phyloP scores from a whole-genome alignment of 164 flowering plant species.

The Chimonanthus salicifolius region DNA sequence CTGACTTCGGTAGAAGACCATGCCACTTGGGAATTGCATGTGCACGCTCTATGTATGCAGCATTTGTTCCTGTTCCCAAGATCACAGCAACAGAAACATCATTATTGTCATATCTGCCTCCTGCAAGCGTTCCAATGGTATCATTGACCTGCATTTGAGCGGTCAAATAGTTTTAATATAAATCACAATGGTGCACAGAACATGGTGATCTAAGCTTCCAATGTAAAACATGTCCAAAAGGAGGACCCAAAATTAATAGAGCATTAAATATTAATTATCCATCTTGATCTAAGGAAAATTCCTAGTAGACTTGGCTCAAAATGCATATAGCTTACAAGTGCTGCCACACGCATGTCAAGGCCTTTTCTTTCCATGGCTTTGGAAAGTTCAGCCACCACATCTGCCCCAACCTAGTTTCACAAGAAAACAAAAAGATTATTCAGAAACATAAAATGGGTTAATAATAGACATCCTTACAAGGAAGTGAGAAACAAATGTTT shows the following conservation, averaged over 20 bases:
- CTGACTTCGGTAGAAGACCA: conserved; percentile 81
- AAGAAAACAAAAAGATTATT: not conserved
- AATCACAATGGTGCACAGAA: not conserved
- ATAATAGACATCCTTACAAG: not conserved
- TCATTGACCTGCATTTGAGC: conserved; percentile 69
- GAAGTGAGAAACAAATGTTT: not conserved
- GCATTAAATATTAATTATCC: not conserved
- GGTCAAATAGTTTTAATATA: not conserved
- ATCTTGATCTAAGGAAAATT: not conserved
- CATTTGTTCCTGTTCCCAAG: conserved; percentile 97
- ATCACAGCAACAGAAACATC: conserved; percentile 91
- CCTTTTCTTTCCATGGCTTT: conserved; percentile 65
- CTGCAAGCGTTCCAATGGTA: conserved; percentile 93
- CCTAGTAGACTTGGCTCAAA: not conserved
- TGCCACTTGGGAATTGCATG: conserved; percentile 97
- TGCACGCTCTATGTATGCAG: conserved; percentile 95
- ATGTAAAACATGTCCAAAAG: not conserved
- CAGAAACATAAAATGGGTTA: not conserved
- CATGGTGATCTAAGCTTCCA: not conserved
- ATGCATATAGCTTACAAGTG: conserved; percentile 45
- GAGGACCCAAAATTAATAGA: not conserved
- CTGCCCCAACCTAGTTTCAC: conserved; percentile 54
- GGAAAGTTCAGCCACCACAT: conserved; percentile 65
- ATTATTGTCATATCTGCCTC: conserved; percentile 63
- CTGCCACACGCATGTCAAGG: conserved; percentile 73